Evolutionary conservation across 768 basidiomycete genomes (phyloP), one percentile per base, ranked within the genome.

Genomic region (Goffeauzyma gilvescens): DNA sequence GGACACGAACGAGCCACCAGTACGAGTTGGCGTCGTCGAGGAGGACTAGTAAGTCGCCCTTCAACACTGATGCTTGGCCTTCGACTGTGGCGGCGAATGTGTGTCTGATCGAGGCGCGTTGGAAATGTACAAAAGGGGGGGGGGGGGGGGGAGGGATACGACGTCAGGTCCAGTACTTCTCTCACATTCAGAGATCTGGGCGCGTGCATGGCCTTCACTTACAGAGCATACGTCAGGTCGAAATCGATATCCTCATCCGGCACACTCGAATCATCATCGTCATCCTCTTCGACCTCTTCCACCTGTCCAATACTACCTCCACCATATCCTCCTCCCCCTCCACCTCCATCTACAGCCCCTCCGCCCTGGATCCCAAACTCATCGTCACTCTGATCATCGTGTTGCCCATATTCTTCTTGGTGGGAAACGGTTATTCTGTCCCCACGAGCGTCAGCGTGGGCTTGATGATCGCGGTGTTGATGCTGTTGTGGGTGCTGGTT

Each of bases 1-100:
- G 76, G 7, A 98, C 93, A 35, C 87, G 76, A 6, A 98, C 90
- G 38, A 96, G 81, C 93, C 93, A 96, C 93, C 93, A 96, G 67
- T 98, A 98, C 65, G 83, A 85, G 65, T 98, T 96, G 44, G 79
- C 85, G 63, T 98, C 93, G 67, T 98, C 93, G 74, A 96, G 85
- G 32, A 98, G 70, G 59, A 86, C 79, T 34, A 98, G 72, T 49
- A 82, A 83, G 70, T 98, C 90, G 20, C 93, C 93, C 65, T 95
- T 96, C 64, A 93, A 84, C 51, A 98, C 93, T 52, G 83, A 93
- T 2, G 93, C 93, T 66, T 98, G 93, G 20, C 93, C 93, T 57
- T 95, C 90, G 26, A 96, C 89, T 0, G 93, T 96, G 0, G 93
- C 93, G 4, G 87, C 81, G 63, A 96, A 96, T 53, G 81, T 89